These are phyloP conservation scores for Aspergillus sp. DNA, from an alignment of 2,329 filamentous ascomycete species.

Conservation along the genomic window DNA sequence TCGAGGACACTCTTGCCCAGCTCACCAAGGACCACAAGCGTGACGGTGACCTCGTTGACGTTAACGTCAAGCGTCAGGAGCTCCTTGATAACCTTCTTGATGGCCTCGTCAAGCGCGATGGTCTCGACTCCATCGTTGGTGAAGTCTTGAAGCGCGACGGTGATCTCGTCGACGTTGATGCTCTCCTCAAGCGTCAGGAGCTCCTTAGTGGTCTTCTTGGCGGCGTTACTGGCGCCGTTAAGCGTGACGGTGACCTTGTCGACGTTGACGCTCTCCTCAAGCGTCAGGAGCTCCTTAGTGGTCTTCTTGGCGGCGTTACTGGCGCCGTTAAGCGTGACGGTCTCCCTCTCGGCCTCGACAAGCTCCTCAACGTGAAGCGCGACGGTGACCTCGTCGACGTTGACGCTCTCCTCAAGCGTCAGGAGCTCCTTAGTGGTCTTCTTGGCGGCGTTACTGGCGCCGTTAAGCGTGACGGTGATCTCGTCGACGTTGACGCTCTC, in stretches of 20 bases:
- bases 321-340: neutral
- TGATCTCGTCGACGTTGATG: neutral
- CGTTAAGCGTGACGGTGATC: conserved; percentile 2
- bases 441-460: neutral
- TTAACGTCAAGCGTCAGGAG: too few species aligned
- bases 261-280: neutral
- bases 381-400: conserved; percentile 1
- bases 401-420: neutral
- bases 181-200: neutral
- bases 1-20: conserved; percentile 2
- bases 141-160: neutral
- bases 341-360: neutral
- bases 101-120: conserved; percentile 3
- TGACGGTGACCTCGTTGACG: neutral
- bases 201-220: neutral
- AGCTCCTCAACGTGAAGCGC: conserved; percentile 3
- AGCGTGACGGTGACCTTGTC: neutral
- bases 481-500: neutral
- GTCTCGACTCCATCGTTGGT: neutral
- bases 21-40: conserved; percentile 1
- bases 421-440: neutral
- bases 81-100: conserved; percentile 9
- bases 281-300: neutral
- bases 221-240: conserved; percentile 1
- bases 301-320: neutral